Percentiles rank a stretch among this genome's conserved stretches.
These are phyloP conservation scores for Pichia sp. DNA, from an alignment of 1,139 yeast genomes.

Conservation along the genomic window DNA sequence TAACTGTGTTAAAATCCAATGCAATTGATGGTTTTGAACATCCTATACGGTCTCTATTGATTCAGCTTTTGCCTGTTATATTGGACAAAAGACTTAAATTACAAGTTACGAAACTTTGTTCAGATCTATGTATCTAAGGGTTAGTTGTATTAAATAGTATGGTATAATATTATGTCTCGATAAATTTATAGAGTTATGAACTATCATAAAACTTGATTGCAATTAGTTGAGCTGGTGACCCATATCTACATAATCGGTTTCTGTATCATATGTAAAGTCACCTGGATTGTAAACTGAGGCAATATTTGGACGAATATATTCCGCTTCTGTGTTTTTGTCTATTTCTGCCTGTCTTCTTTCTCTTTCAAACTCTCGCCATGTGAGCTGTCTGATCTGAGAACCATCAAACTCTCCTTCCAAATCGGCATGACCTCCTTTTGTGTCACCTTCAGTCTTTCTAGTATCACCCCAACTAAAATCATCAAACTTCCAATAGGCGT, in stretches of 20 bases:
- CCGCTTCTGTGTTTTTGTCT: background rate
- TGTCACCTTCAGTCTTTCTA: constrained; percentile 72
- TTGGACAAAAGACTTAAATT: too few relatives aligned
- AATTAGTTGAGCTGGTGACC: constrained; percentile 3
- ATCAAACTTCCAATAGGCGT: constrained; percentile 95
- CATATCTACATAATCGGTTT: constrained; percentile 16
- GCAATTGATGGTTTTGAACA: too few relatives aligned
- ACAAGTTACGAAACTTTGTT: too few relatives aligned
- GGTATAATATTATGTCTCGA: too few relatives aligned
- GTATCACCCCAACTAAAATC: constrained; percentile 99
- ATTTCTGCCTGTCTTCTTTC: constrained; percentile 33
- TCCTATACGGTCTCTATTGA: too few relatives aligned
- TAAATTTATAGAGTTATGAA: background rate
- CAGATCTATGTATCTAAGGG: too few relatives aligned
- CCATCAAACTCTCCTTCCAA: constrained; percentile 85
- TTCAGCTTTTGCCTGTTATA: too few relatives aligned
- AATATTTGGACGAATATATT: constrained; percentile 8
- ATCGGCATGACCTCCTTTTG: constrained; percentile 55
- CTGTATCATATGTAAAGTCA: constrained; percentile 11
- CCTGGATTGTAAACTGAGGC: constrained; percentile 26
- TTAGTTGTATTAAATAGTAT: too few relatives aligned
- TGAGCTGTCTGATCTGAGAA: constrained; percentile 76
- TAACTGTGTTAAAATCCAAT: background rate
- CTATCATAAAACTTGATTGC: background rate
- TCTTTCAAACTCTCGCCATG: constrained; percentile 91